Evolutionary conservation across 768 basidiomycete species (phyloP), one percentile per base, ranked within the genome.

Genomic region (Pholiota molesta): DNA sequence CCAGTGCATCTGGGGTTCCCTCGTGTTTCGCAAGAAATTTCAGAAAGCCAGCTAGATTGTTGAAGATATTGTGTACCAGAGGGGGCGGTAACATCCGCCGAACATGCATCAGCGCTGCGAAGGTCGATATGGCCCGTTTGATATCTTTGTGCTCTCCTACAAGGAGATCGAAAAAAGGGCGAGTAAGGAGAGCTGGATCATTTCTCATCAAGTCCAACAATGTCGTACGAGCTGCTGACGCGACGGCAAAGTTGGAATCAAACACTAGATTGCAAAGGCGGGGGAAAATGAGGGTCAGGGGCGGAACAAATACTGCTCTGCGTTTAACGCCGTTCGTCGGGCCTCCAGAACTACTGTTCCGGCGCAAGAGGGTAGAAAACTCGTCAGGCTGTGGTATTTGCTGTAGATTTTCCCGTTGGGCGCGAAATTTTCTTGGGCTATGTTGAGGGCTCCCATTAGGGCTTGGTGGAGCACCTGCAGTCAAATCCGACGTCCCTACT

Each of bases 171-270:
- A 91, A 77, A 14, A 86, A 73, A 19, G 88, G 84, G 10, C 90
- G 83, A 13, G 83, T 78, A 29, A 92, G 74, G n/a, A 91, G 76
- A 16, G 79, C 79, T 5, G 91, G 87, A 66, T 94, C 91, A 67
- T 91, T 89, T 21, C 90, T 82, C 85, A 92, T 87, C 52, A 89
- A 72, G 61, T 90, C 87, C 16, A 89, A 65, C 44, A 92, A 68
- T 5, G 83, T 76, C 28, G 79, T 79, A 45, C 86, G 82, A 21
- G 91, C 86, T 3, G 83, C 77, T 29, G 77, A 81, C 11, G 88
- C 82, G 28, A 92, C 79, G 4, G 72, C 67, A 62, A 85, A 76
- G 69, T 86, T 81, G 31, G 74, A 56, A 66, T 91, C 88, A 45
- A 78, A 80, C 5, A 83, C 78, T 63, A 91, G 72, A 0, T 74